A percentile compares a stretch with the other conserved stretches of the same genome.
These are phyloP conservation scores for Thelonectria discophora DNA, from an alignment of 2,329 filamentous ascomycete species.

Conservation along the genomic window DNA sequence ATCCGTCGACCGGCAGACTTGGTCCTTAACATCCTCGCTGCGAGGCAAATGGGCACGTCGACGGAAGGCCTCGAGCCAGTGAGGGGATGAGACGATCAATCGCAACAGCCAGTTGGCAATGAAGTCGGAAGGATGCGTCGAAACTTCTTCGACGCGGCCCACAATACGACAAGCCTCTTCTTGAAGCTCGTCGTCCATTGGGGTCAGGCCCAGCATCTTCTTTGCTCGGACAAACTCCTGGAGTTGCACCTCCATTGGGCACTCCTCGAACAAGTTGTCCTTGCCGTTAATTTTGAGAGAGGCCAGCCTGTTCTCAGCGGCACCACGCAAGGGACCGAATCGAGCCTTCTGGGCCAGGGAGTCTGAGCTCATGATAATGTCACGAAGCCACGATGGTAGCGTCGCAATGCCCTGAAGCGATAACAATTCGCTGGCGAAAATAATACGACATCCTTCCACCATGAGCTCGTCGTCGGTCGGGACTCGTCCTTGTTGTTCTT, in stretches of 20 bases:
- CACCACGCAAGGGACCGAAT: conserved; percentile 57
- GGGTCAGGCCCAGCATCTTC: conserved; percentile 64
- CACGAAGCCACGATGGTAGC: conserved; percentile 64
- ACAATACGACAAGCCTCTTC: conserved; percentile 67
- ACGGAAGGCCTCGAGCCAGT: conserved; percentile 66
- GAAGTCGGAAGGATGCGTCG: conserved; percentile 57
- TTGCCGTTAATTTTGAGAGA: conserved; percentile 66
- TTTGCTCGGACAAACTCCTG: conserved; percentile 62
- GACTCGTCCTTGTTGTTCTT: conserved; percentile 50
- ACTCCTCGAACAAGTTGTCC: conserved; percentile 64
- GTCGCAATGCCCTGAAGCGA: conserved; percentile 51
- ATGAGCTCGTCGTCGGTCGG: conserved; percentile 64
- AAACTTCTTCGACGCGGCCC: conserved; percentile 63
- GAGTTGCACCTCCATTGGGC: conserved; percentile 64
- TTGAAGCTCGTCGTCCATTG: conserved; percentile 68
- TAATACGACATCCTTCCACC: conserved; percentile 66
- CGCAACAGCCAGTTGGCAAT: conserved; percentile 66
- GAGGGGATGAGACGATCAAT: conserved; percentile 57
- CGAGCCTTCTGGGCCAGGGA: conserved; percentile 54
- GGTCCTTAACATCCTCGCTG: conserved; percentile 62
- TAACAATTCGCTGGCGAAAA: conserved; percentile 62
- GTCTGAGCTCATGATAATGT: conserved; percentile 63
- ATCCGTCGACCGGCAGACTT: conserved; percentile 60
- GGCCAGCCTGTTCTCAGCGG: conserved; percentile 57
- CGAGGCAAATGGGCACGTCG: conserved; percentile 65